Evolutionary conservation across 2,329 filamentous ascomycete species (phyloP).

Genomic region (Neonectria sp.): DNA sequence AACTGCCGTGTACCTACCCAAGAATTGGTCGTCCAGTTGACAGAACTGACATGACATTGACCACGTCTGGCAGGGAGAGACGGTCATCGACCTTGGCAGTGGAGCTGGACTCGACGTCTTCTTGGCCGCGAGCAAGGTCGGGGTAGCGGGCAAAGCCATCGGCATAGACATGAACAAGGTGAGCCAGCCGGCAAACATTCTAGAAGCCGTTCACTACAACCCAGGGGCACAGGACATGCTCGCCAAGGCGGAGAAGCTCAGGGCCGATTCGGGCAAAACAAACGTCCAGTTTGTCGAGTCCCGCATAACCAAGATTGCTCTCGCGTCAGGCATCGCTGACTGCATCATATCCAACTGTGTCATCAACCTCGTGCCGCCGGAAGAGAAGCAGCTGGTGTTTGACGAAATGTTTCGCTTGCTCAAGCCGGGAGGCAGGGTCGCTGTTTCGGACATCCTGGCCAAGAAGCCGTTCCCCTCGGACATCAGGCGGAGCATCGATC

Average conservation of each 20-base stretch:
- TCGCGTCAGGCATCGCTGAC: conserved; percentile 49
- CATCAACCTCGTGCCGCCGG: conserved; percentile 69
- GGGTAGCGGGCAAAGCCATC: conserved; percentile 62
- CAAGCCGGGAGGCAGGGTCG: conserved; percentile 70
- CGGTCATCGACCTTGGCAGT: conserved; percentile 69
- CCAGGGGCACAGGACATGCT: conserved; percentile 68
- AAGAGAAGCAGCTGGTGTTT: conserved; percentile 69
- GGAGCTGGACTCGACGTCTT: conserved; percentile 73
- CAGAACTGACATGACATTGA: neutral
- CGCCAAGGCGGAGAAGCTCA: conserved; percentile 62
- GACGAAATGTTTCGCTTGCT: conserved; percentile 71
- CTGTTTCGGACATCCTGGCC: conserved; percentile 73
- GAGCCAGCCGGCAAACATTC: neutral
- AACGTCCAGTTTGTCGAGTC: conserved; percentile 68
- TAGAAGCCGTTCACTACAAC: neutral
- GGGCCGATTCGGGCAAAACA: conserved; percentile 51
- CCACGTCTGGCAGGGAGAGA: conserved; percentile 62
- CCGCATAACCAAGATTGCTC: conserved; percentile 59
- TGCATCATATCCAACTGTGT: conserved; percentile 77
- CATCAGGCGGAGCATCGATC: conserved; percentile 62
- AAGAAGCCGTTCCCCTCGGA: conserved; percentile 62
- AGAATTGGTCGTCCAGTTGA: neutral
- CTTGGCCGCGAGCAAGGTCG: conserved; percentile 66
- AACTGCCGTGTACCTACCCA: neutral
- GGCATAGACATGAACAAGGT: conserved; percentile 75